Evolutionary conservation across 768 basidiomycete genomes (phyloP).

Genomic region (Termitomyces sp.): DNA sequence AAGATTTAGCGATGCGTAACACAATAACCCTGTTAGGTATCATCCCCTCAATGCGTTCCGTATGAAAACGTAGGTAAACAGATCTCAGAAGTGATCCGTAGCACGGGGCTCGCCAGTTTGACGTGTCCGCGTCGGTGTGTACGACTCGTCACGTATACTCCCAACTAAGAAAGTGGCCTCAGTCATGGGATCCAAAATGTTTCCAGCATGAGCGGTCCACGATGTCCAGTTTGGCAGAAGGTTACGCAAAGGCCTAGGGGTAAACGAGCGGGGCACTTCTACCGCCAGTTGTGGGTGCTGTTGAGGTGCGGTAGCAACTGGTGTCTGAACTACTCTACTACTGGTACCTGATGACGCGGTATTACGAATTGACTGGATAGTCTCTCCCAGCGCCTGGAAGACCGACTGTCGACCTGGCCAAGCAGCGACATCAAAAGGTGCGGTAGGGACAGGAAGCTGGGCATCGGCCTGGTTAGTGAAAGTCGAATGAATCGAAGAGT

Average conservation of each 20-base stretch:
- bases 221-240: slow-evolving; percentile 19
- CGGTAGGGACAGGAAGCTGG: slow-evolving; percentile 1
- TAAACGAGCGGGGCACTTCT: slow-evolving; percentile 3
- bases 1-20: too few species aligned
- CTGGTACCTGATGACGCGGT: slow-evolving; percentile 14
- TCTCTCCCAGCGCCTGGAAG: slow-evolving; percentile 47
- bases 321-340: not conserved
- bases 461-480: slow-evolving; percentile 52
- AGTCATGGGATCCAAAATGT: slow-evolving; percentile 17
- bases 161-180: slow-evolving; percentile 25
- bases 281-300: slow-evolving; percentile 7
- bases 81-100: slow-evolving; percentile 21
- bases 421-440: not conserved
- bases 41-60: not conserved
- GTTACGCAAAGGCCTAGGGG: slow-evolving; percentile 11
- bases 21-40: not conserved
- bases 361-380: slow-evolving; percentile 42
- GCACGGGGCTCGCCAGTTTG: slow-evolving; percentile 16
- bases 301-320: slow-evolving; percentile 14
- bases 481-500: slow-evolving; percentile 88
- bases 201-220: slow-evolving; percentile 23
- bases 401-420: slow-evolving; percentile 43
- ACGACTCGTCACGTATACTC: slow-evolving; percentile 31
- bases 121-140: slow-evolving; percentile 17
- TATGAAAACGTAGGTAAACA: not conserved